phyloP scores from a whole-genome alignment of 148 eudicot genomes.

The Persicaria tinctoria region DNA sequence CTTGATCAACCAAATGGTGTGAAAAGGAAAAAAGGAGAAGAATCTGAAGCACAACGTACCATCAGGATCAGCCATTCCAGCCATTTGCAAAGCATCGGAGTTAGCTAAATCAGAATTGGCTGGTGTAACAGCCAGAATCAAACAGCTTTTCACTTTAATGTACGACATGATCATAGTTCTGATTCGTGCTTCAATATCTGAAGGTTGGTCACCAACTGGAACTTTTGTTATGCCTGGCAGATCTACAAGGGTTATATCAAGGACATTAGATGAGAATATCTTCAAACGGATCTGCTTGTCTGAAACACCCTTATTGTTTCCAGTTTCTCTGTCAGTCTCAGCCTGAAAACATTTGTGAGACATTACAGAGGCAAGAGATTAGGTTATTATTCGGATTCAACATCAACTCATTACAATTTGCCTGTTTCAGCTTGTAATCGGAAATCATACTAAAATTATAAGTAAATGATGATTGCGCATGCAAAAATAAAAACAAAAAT shows the following conservation, averaged over 20 bases:
- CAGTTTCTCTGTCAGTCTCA: slow-evolving; percentile 91
- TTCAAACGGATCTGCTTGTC: slow-evolving; percentile 83
- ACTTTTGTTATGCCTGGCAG: slow-evolving; percentile 89
- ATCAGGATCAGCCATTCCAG: slow-evolving; percentile 89
- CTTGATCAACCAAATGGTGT: slow-evolving; percentile 11
- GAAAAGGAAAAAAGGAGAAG: slow-evolving; percentile 11
- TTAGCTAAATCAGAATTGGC: slow-evolving; percentile 89
- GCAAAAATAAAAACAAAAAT: no score
- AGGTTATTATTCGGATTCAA: no score
- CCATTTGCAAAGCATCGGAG: slow-evolving; percentile 95
- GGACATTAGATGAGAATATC: slow-evolving; percentile 84
- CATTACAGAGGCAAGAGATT: no score
- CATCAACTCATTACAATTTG: no score
- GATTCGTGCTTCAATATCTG: slow-evolving; percentile 85
- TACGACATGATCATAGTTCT: slow-evolving; percentile 87
- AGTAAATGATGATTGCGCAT: no score
- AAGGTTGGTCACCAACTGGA: slow-evolving; percentile 95
- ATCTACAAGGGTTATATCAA: slow-evolving; percentile 87
- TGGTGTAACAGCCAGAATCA: slow-evolving; percentile 88
- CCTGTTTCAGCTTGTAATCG: no score
- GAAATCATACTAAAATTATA: no score
- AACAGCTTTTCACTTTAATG: slow-evolving; percentile 59
- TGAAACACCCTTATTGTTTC: slow-evolving; percentile 74
- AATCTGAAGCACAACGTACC: slow-evolving; percentile 34
- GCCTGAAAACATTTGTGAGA: slow-evolving; percentile 36